Percentiles rank a stretch among this genome's conserved stretches.
Evolutionary conservation across 805 yeast species (phyloP).

Genomic region (Brettanomyces sp.): DNA sequence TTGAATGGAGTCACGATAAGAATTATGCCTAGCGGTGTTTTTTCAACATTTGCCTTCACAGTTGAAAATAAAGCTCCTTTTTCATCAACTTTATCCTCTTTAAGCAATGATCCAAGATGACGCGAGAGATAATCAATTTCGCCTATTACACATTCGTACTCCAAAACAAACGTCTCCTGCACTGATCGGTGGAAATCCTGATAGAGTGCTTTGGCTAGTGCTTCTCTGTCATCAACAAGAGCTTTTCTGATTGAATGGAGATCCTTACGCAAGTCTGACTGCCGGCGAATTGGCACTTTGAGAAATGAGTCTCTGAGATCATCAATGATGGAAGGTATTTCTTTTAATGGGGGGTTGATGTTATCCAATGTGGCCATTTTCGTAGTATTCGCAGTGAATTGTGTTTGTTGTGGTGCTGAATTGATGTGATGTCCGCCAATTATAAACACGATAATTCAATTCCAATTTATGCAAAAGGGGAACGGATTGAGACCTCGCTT

Average conservation of each 20-base stretch:
- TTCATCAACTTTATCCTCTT: slow-evolving; percentile 34
- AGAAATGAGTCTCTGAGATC: slow-evolving; percentile 33
- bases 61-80: slow-evolving; percentile 27
- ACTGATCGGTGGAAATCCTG: slow-evolving; percentile 61
- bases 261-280: slow-evolving; percentile 50
- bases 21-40: slow-evolving; percentile 52
- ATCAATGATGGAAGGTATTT: slow-evolving; percentile 39
- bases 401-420: too few relatives aligned
- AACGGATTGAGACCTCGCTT: too few relatives aligned
- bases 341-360: slow-evolving; percentile 32
- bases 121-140: slow-evolving; percentile 56
- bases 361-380: slow-evolving; percentile 15
- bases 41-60: slow-evolving; percentile 22
- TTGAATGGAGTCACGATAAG: slow-evolving; percentile 75
- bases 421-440: too few relatives aligned
- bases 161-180: slow-evolving; percentile 54
- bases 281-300: slow-evolving; percentile 37
- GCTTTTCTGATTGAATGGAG: slow-evolving; percentile 60
- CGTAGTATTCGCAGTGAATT: too few relatives aligned
- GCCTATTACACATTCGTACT: slow-evolving; percentile 37
- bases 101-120: slow-evolving; percentile 51
- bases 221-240: slow-evolving; percentile 47
- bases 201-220: slow-evolving; percentile 45
- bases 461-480: too few relatives aligned
- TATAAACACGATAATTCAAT: too few relatives aligned